Evolutionary conservation across 2,329 filamentous ascomycete genomes (phyloP).

Genomic region (Aquanectria penicillioides): DNA sequence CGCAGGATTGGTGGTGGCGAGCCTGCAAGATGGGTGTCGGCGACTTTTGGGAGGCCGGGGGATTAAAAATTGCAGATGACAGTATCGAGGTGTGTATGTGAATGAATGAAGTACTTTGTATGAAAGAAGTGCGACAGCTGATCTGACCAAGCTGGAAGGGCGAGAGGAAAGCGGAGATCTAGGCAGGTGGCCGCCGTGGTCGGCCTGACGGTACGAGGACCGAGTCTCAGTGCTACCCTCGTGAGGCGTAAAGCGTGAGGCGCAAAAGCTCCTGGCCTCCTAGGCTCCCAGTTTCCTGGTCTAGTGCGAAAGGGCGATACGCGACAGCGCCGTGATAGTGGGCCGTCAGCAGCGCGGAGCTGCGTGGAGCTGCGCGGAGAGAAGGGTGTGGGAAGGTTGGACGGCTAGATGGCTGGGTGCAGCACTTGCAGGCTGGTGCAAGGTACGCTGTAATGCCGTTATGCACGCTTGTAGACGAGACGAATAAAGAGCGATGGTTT

Average conservation of each 20-base stretch:
- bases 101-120: no score
- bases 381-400: constrained; percentile 2
- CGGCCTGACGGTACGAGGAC: neutral
- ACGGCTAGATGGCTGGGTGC: no score
- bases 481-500: no score
- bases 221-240: constrained; percentile 20
- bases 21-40: constrained; percentile 1
- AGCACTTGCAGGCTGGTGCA: no score
- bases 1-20: constrained; percentile 15
- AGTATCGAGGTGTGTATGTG: neutral
- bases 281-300: constrained; percentile 6
- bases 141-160: neutral
- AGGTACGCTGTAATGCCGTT: no score
- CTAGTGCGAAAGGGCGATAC: constrained; percentile 20
- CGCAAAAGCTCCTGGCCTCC: constrained; percentile 1
- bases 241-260: constrained; percentile 10
- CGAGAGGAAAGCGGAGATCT: neutral
- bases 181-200: constrained; percentile 15
- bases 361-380: no score
- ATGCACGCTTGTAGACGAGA: no score
- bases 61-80: no score
- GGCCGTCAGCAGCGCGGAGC: constrained; percentile 15
- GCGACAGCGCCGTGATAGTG: constrained; percentile 22
- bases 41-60: no score
- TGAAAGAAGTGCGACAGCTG: no score